These are phyloP conservation scores for Leccinum holopus DNA, from an alignment of 1,284 basidiomycete species.

Conservation along the genomic window DNA sequence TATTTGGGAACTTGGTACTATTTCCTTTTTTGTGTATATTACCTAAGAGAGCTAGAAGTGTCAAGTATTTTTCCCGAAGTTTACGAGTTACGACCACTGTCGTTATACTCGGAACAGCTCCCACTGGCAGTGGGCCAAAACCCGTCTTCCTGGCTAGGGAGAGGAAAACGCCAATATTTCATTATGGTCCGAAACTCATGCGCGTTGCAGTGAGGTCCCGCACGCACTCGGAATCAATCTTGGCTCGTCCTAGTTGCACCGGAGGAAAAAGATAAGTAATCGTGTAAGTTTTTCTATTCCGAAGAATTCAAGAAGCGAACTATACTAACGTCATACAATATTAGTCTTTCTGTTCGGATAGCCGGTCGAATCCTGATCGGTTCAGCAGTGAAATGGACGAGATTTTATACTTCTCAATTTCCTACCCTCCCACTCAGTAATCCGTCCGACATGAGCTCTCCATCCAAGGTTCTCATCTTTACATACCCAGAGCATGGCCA, in stretches of 20 bases:
- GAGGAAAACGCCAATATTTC: no score
- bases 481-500: slow-evolving; percentile 13
- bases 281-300: background rate
- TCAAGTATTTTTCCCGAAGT: no score
- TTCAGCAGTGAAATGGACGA: background rate
- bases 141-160: no score
- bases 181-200: no score
- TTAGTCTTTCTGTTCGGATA: background rate
- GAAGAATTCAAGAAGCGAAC: background rate
- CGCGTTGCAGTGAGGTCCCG: no score
- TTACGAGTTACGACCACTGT: no score
- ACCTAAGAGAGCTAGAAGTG: no score
- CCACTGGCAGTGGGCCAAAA: no score
- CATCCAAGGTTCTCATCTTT: slow-evolving; percentile 5
- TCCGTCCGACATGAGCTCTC: background rate
- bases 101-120: no score
- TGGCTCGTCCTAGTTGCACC: background rate
- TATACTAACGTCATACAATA: background rate
- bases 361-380: background rate
- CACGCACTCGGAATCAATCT: background rate
- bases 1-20: no score
- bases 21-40: no score
- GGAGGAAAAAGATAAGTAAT: background rate
- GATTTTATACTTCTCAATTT: background rate
- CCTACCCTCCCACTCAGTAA: background rate